Percentiles rank a stretch among this genome's conserved stretches.
These are phyloP conservation scores for Pyracantha coccinea DNA, from an alignment of 331 rosid genomes.

Conservation along the genomic window DNA sequence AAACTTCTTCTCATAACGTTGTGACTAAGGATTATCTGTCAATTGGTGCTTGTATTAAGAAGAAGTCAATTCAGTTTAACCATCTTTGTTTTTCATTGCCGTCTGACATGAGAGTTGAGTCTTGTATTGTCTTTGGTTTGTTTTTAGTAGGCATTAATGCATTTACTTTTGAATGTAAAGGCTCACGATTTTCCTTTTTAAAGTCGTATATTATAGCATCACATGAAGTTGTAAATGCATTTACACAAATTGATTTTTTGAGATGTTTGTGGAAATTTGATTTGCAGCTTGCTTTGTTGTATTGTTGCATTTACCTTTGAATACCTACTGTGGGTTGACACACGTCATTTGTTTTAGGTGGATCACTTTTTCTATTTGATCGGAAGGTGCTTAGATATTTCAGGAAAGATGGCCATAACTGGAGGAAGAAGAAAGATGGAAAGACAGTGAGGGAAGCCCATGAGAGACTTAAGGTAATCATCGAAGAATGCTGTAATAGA, in stretches of 20 bases:
- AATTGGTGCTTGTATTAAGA: not conserved
- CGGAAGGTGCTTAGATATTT: conserved; percentile 87
- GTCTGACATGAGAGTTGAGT: not conserved
- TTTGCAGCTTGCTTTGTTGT: not conserved
- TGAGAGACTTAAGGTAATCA: conserved; percentile 76
- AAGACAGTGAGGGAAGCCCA: conserved; percentile 92
- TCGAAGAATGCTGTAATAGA: not conserved
- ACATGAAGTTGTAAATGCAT: not conserved
- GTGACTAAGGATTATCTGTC: not conserved
- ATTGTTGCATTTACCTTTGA: not conserved
- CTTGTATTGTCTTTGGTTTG: not conserved
- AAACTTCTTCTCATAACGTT: not conserved
- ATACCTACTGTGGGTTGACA: conserved; percentile 17
- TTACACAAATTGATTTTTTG: not conserved
- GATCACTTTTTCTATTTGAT: conserved; percentile 84
- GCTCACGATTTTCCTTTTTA: not conserved
- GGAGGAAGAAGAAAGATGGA: conserved; percentile 96
- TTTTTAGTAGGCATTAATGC: not conserved
- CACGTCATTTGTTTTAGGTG: conserved; percentile 44
- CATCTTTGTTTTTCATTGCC: not conserved
- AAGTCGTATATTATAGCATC: not conserved
- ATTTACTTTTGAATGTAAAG: not conserved
- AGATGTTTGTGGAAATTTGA: not conserved
- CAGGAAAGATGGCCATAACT: conserved; percentile 85
- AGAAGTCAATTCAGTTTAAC: not conserved